Percentiles rank a stretch among this genome's conserved stretches.
Conservation (phyloP, 305 asterid species). For the Solanum hybrid region DNA sequence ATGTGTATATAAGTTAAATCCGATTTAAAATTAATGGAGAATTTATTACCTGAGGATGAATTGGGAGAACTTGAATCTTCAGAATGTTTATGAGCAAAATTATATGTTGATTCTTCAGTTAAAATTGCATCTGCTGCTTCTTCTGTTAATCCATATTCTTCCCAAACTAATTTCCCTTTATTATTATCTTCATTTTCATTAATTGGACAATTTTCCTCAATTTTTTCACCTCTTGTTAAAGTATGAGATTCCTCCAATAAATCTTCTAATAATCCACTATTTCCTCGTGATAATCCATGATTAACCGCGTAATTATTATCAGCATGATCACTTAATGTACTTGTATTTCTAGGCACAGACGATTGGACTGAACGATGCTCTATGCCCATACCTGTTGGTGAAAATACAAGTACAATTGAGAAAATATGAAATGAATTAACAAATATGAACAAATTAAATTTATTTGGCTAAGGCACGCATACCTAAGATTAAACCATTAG, state of each 20-base stretch:
- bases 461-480: not conserved
- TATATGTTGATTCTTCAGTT: constrained; percentile 15
- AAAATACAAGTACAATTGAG: not conserved
- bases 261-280: constrained; percentile 55
- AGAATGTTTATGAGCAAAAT: constrained; percentile 13
- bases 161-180: constrained; percentile 1
- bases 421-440: not conserved
- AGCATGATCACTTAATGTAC: constrained; percentile 16
- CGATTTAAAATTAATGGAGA: not conserved
- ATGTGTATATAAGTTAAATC: not conserved
- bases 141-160: constrained; percentile 5
- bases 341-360: constrained; percentile 9
- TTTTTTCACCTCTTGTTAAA: constrained; percentile 12
- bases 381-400: not conserved
- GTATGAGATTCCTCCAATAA: constrained; percentile 37
- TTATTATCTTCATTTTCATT: not conserved
- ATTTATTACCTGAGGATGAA: constrained; percentile 2
- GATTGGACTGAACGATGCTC: constrained; percentile 44
- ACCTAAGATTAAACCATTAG: not conserved
- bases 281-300: constrained; percentile 10
- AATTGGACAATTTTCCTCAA: not conserved
- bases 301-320: constrained; percentile 22
- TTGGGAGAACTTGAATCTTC: not conserved
- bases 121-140: constrained; percentile 12
- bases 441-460: not conserved